Evolutionary conservation across 2,329 filamentous ascomycete genomes (phyloP).

Genomic region (Alternaria conjuncta): DNA sequence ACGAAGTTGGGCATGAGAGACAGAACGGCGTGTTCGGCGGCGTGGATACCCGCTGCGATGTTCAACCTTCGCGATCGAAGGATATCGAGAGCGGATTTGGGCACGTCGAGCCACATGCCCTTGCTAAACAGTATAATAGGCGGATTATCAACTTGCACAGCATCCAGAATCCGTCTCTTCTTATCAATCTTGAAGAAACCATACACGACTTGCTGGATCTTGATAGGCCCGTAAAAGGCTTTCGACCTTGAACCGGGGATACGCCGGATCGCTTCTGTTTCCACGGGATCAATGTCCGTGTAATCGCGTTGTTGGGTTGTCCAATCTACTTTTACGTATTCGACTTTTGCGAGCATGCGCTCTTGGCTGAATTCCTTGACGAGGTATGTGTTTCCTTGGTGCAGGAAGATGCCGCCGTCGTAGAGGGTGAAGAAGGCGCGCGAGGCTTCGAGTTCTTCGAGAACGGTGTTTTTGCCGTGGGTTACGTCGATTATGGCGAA

Average conservation of each 20-base stretch:
- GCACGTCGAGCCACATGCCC: conserved; percentile 96
- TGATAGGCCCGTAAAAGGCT: conserved; percentile 86
- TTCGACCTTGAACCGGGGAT: conserved; percentile 69
- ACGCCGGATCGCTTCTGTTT: conserved; percentile 83
- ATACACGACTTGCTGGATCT: conserved; percentile 87
- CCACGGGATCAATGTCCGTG: conserved; percentile 91
- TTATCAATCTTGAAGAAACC: conserved; percentile 98
- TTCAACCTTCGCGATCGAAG: conserved; percentile 75
- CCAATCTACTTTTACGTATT: conserved; percentile 91
- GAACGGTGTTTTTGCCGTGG: conserved; percentile 78
- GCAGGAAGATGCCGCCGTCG: conserved; percentile 94
- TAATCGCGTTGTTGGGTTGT: conserved; percentile 91
- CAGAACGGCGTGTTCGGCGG: conserved; percentile 89
- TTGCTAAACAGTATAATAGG: conserved; percentile 84
- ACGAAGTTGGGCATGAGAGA: conserved; percentile 90
- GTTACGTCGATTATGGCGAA: conserved; percentile 93
- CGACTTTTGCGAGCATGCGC: conserved; percentile 81
- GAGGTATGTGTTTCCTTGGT: conserved; percentile 92
- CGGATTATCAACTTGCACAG: conserved; percentile 90
- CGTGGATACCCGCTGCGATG: conserved; percentile 88
- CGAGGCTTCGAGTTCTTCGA: conserved; percentile 95
- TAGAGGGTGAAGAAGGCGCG: conserved; percentile 97
- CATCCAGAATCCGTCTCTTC: conserved; percentile 83
- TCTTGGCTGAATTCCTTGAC: conserved; percentile 88
- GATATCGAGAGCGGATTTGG: conserved; percentile 77